Conservation (phyloP, 129 eudicot genomes). For the Artemisia tridentata region DNA sequence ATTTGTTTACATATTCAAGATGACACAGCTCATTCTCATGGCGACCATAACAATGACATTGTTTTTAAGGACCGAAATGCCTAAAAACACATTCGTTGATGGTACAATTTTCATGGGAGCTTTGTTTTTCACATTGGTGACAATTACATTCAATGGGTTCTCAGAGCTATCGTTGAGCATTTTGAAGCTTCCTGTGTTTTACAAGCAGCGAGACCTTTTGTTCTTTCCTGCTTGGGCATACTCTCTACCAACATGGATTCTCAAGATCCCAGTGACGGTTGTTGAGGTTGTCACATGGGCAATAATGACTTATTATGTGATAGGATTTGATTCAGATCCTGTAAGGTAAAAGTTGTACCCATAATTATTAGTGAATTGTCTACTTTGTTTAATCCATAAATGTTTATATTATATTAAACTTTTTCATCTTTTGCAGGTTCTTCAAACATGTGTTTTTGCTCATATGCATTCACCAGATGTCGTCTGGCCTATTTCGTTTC, state of each 20-base stretch:
- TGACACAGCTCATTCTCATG: conserved; percentile 66
- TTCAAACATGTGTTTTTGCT: conserved; percentile 68
- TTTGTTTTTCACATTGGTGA: conserved; percentile 55
- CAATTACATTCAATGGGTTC: conserved; percentile 79
- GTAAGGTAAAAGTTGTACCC: conserved; percentile 50
- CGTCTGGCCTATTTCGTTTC: conserved; percentile 80
- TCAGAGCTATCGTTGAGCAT: conserved; percentile 82
- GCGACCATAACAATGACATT: conserved; percentile 69
- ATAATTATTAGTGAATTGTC: background rate
- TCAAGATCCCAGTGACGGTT: conserved; percentile 73
- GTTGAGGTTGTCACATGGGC: conserved; percentile 69
- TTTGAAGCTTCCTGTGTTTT: conserved; percentile 84
- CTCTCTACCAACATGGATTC: conserved; percentile 74
- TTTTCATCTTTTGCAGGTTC: conserved; percentile 41
- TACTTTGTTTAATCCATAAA: conserved; percentile 3
- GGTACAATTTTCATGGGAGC: conserved; percentile 84
- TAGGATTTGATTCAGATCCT: conserved; percentile 73
- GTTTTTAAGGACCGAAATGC: conserved; percentile 71
- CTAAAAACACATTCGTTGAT: conserved; percentile 46
- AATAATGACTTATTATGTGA: conserved; percentile 67
- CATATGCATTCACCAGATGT: conserved; percentile 64
- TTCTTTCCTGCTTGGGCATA: conserved; percentile 97
- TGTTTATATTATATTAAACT: background rate
- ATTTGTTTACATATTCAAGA: conserved; percentile 78
- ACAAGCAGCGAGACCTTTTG: conserved; percentile 86